Conservation (phyloP, 108 stramenopile species). For the Fistulifera pelliculosa region DNA sequence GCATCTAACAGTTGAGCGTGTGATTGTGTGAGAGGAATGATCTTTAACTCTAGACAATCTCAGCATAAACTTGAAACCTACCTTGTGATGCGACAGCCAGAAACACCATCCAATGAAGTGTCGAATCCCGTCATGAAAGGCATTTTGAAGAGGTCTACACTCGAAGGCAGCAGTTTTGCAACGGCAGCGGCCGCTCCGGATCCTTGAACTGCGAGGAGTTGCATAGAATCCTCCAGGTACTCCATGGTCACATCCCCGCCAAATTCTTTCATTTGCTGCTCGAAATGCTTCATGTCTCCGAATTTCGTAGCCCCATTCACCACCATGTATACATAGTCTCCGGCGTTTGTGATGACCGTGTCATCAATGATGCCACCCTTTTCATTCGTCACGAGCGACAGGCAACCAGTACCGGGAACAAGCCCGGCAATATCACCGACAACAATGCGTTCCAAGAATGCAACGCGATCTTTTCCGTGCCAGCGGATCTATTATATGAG, state of each 20-base stretch:
- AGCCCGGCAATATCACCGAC: constrained; percentile 90
- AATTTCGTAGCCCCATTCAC: constrained; percentile 98
- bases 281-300: constrained; percentile 90
- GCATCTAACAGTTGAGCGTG: constrained; percentile 70
- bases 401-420: constrained; percentile 50
- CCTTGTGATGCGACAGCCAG: constrained; percentile 89
- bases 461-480: constrained; percentile 86
- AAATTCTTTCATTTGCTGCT: constrained; percentile 56
- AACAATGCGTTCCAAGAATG: constrained; percentile 85
- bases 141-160: constrained; percentile 79
- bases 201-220: constrained; percentile 93
- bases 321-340: constrained; percentile 90
- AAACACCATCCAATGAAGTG: constrained; percentile 80
- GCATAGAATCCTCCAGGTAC: constrained; percentile 85
- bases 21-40: neutral
- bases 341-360: constrained; percentile 92
- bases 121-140: constrained; percentile 92
- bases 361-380: constrained; percentile 97
- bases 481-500: constrained; percentile 62
- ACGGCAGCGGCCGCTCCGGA: constrained; percentile 85
- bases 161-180: constrained; percentile 62
- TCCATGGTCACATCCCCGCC: constrained; percentile 87
- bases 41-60: constrained; percentile 1
- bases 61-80: constrained; percentile 15
- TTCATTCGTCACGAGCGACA: constrained; percentile 87